A percentile compares a stretch with the other conserved stretches of the same genome.
phyloP scores from a whole-genome alignment of 2,329 filamentous ascomycete species.

The Aspergillus proliferans region DNA sequence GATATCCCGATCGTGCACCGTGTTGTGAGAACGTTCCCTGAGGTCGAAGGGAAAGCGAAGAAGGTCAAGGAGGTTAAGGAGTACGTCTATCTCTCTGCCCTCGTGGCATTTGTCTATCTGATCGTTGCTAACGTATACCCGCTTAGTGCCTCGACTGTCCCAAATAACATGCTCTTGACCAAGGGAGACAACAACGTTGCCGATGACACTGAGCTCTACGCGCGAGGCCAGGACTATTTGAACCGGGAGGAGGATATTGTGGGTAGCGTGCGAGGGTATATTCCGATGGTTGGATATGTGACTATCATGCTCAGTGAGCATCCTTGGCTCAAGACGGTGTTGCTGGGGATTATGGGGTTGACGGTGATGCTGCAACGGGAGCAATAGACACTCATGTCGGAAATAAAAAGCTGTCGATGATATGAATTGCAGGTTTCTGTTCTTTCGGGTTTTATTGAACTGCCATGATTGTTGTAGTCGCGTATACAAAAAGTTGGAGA shows the following conservation, averaged over 20 bases:
- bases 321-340: slow-evolving; percentile 92
- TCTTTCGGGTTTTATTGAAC: too few relatives aligned
- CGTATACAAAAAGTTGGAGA: too few relatives aligned
- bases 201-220: slow-evolving; percentile 89
- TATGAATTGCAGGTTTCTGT: too few relatives aligned
- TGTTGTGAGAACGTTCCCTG: slow-evolving; percentile 64
- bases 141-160: slow-evolving; percentile 9
- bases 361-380: slow-evolving; percentile 90
- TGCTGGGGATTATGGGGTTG: slow-evolving; percentile 91
- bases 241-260: slow-evolving; percentile 79
- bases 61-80: slow-evolving; percentile 28
- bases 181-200: slow-evolving; percentile 96
- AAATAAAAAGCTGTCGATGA: too few relatives aligned
- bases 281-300: slow-evolving; percentile 93
- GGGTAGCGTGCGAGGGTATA: slow-evolving; percentile 83
- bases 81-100: slow-evolving; percentile 13
- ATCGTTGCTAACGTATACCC: slow-evolving; percentile 1
- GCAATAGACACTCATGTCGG: slow-evolving; percentile 37
- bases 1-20: slow-evolving; percentile 97
- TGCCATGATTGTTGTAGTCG: too few relatives aligned
- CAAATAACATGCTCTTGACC: slow-evolving; percentile 63
- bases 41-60: slow-evolving; percentile 34
- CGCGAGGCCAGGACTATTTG: slow-evolving; percentile 77
- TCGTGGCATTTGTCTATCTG: not conserved
- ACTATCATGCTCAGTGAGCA: slow-evolving; percentile 94